Evolutionary conservation across 2,329 filamentous ascomycete species (phyloP).

Genomic region (Cytospora paraplurivora): DNA sequence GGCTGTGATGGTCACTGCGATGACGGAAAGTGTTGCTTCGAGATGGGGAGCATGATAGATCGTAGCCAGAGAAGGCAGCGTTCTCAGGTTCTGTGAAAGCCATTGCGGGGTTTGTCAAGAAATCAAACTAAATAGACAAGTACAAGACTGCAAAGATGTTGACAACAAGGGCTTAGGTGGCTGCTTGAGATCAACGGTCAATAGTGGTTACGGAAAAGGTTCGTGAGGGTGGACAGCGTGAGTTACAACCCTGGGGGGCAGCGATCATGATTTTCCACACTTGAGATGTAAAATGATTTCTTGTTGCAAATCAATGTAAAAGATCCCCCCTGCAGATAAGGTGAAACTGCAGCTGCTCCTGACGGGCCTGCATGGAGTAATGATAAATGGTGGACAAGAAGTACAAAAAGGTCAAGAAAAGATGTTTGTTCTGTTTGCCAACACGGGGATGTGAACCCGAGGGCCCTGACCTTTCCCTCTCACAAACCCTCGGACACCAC

Average conservation of each 20-base stretch:
- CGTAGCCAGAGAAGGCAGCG: background rate
- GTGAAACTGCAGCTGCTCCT: too few relatives aligned
- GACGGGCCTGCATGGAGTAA: background rate
- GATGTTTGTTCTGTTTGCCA: background rate
- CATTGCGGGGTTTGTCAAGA: background rate
- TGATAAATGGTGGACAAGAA: background rate
- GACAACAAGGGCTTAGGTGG: background rate
- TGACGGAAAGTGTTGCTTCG: background rate
- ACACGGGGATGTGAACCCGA: background rate
- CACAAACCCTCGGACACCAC: constrained; percentile 1
- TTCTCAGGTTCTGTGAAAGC: background rate
- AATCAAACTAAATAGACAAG: background rate
- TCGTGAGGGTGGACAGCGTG: too few relatives aligned
- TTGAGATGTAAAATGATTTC: too few relatives aligned
- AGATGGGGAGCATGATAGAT: background rate
- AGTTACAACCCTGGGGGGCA: too few relatives aligned
- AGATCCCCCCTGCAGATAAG: too few relatives aligned
- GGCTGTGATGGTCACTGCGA: background rate
- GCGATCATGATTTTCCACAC: too few relatives aligned
- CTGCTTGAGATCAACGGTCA: too few relatives aligned
- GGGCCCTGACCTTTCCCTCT: background rate
- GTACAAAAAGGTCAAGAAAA: background rate
- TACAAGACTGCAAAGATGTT: background rate
- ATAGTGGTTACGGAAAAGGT: too few relatives aligned
- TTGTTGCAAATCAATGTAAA: too few relatives aligned